Conservation (phyloP, 1,284 basidiomycete genomes). For the Mycena sp. region DNA sequence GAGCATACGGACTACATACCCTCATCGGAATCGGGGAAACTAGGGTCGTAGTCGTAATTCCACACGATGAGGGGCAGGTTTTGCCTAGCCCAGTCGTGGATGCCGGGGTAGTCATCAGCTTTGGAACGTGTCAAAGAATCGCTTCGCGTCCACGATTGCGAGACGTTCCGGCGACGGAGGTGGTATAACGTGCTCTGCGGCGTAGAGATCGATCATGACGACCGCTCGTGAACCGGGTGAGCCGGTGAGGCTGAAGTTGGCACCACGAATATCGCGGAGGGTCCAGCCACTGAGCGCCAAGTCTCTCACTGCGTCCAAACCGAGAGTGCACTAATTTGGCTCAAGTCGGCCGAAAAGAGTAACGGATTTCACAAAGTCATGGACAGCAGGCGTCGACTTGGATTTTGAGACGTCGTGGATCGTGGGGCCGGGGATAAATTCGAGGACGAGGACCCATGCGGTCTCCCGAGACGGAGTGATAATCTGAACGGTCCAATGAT, state of each 20-base stretch:
- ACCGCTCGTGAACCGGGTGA: background rate
- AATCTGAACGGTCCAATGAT: slow-evolving; percentile 1
- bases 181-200: background rate
- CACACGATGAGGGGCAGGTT: slow-evolving; percentile 5
- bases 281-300: slow-evolving; percentile 8
- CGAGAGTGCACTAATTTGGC: slow-evolving; percentile 6
- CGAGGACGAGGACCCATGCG: slow-evolving; percentile 10
- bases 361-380: slow-evolving; percentile 9
- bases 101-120: slow-evolving; percentile 7
- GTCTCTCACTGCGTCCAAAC: slow-evolving; percentile 1
- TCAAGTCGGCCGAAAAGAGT: background rate
- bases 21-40: slow-evolving; percentile 8
- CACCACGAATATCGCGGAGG: background rate
- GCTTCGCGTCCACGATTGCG: slow-evolving; percentile 8
- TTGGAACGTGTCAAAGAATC: slow-evolving; percentile 6
- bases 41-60: slow-evolving; percentile 8
- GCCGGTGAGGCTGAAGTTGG: slow-evolving; percentile 6
- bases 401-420: slow-evolving; percentile 3
- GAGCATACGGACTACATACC: slow-evolving; percentile 8
- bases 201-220: slow-evolving; percentile 11
- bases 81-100: slow-evolving; percentile 5
- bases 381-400: background rate
- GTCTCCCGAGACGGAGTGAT: slow-evolving; percentile 2
- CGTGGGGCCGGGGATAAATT: slow-evolving; percentile 7
- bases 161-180: slow-evolving; percentile 3